phyloP scores from a whole-genome alignment of 306 rosid species.

The Trifolium pratense region DNA sequence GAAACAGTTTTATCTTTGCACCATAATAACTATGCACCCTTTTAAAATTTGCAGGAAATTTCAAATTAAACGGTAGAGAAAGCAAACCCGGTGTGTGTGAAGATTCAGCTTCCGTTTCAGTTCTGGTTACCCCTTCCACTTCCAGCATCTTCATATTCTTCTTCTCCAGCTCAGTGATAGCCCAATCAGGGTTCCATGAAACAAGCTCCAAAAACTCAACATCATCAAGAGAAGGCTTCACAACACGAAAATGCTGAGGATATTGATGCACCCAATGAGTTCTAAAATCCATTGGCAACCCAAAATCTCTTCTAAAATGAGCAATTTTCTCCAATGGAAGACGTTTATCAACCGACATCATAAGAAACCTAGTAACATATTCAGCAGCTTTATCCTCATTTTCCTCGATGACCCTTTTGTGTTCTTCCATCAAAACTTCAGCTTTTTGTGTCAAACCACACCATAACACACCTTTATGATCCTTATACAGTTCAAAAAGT shows the following conservation, averaged over 20 bases:
- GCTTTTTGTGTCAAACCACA: constrained; percentile 71
- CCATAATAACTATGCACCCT: constrained; percentile 55
- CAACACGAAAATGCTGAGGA: constrained; percentile 63
- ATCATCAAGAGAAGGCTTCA: constrained; percentile 53
- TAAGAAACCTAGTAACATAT: constrained; percentile 67
- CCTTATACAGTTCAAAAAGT: constrained; percentile 66
- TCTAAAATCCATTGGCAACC: constrained; percentile 50
- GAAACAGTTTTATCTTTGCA: constrained; percentile 74
- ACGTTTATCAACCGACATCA: constrained; percentile 65
- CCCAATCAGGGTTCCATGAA: constrained; percentile 78
- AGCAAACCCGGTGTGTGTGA: constrained; percentile 42
- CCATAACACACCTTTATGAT: constrained; percentile 62
- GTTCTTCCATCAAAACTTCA: constrained; percentile 63
- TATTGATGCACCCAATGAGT: constrained; percentile 68
- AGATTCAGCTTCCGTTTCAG: background rate
- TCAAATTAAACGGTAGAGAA: constrained; percentile 65
- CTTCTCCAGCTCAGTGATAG: constrained; percentile 84
- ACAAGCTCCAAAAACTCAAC: constrained; percentile 80
- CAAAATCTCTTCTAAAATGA: constrained; percentile 52
- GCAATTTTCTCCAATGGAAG: constrained; percentile 63
- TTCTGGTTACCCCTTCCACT: constrained; percentile 37
- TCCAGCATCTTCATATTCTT: constrained; percentile 55
- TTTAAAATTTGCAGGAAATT: constrained; percentile 72
- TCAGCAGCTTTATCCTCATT: constrained; percentile 70
- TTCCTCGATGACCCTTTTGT: constrained; percentile 49